phyloP scores from a whole-genome alignment of 768 basidiomycete species.

The Auriscalpium orientale region DNA sequence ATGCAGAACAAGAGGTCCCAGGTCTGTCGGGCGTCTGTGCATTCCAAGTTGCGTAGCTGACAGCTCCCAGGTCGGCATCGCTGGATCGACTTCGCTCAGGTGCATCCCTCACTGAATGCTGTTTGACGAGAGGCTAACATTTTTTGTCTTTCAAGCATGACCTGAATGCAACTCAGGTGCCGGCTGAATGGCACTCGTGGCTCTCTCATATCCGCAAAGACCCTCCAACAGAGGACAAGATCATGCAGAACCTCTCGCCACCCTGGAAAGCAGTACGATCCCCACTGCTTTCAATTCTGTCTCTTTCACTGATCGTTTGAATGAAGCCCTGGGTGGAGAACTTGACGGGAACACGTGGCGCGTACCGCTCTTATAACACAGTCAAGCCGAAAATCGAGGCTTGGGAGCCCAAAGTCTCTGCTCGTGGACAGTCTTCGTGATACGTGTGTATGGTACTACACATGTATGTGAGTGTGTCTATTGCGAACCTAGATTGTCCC shows the following conservation, averaged over 20 bases:
- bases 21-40: constrained; percentile 38
- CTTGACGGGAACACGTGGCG: constrained; percentile 87
- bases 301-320: no score
- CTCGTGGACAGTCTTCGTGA: constrained; percentile 32
- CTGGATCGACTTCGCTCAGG: constrained; percentile 93
- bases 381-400: constrained; percentile 70
- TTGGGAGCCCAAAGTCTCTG: constrained; percentile 71
- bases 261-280: constrained; percentile 72
- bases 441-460: neutral
- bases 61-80: constrained; percentile 74
- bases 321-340: constrained; percentile 77
- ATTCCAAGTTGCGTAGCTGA: neutral
- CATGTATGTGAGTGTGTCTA: constrained; percentile 1
- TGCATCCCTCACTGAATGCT: constrained; percentile 23
- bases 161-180: constrained; percentile 87
- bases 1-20: constrained; percentile 80
- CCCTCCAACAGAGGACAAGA: constrained; percentile 66
- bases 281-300: neutral
- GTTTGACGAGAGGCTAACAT: neutral
- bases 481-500: neutral
- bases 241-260: constrained; percentile 62
- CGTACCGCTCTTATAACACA: constrained; percentile 86
- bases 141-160: constrained; percentile 47
- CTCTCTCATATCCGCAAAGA: constrained; percentile 81
- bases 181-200: constrained; percentile 98